Base-by-base conservation (phyloP, 352 stramenopile genomes). In the Pythium rishiriense region DNA sequence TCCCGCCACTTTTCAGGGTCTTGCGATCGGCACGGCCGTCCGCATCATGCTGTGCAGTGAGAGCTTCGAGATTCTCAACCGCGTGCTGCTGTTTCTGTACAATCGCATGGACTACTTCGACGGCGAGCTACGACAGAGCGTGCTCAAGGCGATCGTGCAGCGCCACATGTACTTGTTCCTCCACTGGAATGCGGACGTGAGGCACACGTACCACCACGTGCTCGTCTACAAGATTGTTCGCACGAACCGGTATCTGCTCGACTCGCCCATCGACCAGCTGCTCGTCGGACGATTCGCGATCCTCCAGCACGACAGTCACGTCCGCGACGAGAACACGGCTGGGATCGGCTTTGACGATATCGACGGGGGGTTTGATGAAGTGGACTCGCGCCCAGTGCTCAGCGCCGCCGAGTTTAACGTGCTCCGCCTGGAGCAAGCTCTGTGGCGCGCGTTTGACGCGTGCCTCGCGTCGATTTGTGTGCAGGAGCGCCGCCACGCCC, bases 81-180 rank as follows among this genome's bases (percentile, higher is more conserved):
- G 80, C 31, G 77, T 78, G 22, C 57, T 93, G 14, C 61, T 79
- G 5, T 93, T 93, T 57, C 46, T 93, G 42, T 93, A 93, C 68
- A 78, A 87, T 51, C 72, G 75, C 14, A 83, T 93, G 62, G 81
- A 87, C 47, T 78, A 87, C 42, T 84, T 93, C 42, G 82, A 88
- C 55, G 83, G 81, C 14, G 79, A 89, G 11, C 57, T 93, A 33
- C 79, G 84, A 0, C 77, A 88, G 41, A 78, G 70, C 55, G 76
- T 90, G 42, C 64, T 93, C 17, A 88, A 90, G 53, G 76, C 78
- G 10, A 68, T 93, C 11, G 78, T 90, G 14, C 84, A 91, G 57
- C 84, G 84, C 0, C 84, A 93, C 64, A 90, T 93, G 78, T 77
- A 65, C 1, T 67, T 93, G 12, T 93, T 91, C 28, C 53, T 93